These are phyloP conservation scores for Coemansia sp. DNA, from an alignment of 371 early-diverging fungal species.

Conservation along the genomic window DNA sequence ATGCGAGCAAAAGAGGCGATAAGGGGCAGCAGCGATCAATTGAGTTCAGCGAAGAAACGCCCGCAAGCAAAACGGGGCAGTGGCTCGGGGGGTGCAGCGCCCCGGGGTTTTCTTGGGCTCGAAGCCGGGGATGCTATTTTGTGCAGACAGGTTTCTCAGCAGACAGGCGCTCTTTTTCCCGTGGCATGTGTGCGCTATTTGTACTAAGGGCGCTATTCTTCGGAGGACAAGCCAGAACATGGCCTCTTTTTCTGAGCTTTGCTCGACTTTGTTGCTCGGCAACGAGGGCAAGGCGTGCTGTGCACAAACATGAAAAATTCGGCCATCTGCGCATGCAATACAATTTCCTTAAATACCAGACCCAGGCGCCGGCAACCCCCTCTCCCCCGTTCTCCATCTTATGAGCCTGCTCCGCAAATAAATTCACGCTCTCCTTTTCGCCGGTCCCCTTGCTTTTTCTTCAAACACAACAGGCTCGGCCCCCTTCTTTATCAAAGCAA, in stretches of 20 bases:
- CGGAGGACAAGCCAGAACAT: not conserved
- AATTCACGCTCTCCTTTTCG: not conserved
- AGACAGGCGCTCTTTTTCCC: not conserved
- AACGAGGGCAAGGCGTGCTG: not conserved
- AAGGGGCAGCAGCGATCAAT: not conserved
- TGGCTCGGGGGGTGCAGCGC: slow-evolving; percentile 1
- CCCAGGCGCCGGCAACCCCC: not conserved
- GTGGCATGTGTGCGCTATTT: slow-evolving; percentile 14
- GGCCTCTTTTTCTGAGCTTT: not conserved
- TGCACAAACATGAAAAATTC: slow-evolving; percentile 6
- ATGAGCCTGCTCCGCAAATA: not conserved
- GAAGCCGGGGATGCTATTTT: slow-evolving; percentile 21
- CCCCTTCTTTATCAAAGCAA: not conserved
- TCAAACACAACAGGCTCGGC: not conserved
- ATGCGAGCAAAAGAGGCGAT: not conserved
- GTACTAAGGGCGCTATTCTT: slow-evolving; percentile 5
- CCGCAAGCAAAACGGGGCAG: not conserved
- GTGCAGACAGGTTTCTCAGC: slow-evolving; percentile 20
- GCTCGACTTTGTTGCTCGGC: not conserved
- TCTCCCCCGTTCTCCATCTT: not conserved
- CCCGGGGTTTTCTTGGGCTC: slow-evolving; percentile 1
- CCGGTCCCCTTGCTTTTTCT: not conserved
- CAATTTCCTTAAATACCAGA: slow-evolving; percentile 1
- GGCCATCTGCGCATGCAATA: slow-evolving; percentile 1
- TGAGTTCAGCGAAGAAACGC: not conserved